These are phyloP conservation scores for Pittosporum tobira DNA, from an alignment of 129 eudicot genomes.

Conservation along the genomic window DNA sequence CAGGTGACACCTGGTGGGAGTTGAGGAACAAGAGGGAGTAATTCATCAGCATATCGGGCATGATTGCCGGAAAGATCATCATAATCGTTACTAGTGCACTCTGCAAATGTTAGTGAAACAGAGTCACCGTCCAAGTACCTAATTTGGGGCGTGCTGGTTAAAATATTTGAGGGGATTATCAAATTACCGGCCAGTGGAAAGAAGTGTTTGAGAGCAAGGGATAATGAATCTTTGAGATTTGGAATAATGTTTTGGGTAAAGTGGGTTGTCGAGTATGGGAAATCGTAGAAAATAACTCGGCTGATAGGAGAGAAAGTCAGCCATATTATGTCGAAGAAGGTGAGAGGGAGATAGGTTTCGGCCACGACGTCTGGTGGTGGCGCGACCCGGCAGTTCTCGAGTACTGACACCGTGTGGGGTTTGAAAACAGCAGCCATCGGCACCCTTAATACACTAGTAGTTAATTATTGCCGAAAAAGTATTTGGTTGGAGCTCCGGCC, in stretches of 20 bases:
- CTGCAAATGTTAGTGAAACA: slow-evolving; percentile 19
- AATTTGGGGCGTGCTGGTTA: background rate
- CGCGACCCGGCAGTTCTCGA: background rate
- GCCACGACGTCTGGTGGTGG: slow-evolving; percentile 5
- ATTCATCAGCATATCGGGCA: background rate
- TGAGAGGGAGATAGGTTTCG: background rate
- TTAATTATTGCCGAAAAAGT: too few relatives aligned
- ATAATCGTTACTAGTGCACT: slow-evolving; percentile 9
- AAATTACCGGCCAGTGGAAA: slow-evolving; percentile 5
- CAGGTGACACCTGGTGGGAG: background rate
- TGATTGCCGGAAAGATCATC: background rate
- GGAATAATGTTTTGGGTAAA: slow-evolving; percentile 1
- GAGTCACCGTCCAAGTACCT: slow-evolving; percentile 21
- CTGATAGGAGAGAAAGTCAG: background rate
- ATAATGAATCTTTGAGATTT: background rate
- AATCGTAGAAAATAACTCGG: background rate
- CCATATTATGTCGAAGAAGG: slow-evolving; percentile 1
- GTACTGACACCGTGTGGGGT: background rate
- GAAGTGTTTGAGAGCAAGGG: slow-evolving; percentile 2
- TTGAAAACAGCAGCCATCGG: too few relatives aligned
- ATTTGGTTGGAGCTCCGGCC: too few relatives aligned
- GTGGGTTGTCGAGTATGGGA: background rate
- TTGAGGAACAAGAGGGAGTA: slow-evolving; percentile 12
- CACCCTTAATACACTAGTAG: too few relatives aligned
- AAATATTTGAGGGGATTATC: background rate